Percentiles rank a stretch among this genome's conserved stretches.
Conservation (phyloP, 2,329 filamentous ascomycete genomes). For the Zymoseptoria pseudotritici region DNA sequence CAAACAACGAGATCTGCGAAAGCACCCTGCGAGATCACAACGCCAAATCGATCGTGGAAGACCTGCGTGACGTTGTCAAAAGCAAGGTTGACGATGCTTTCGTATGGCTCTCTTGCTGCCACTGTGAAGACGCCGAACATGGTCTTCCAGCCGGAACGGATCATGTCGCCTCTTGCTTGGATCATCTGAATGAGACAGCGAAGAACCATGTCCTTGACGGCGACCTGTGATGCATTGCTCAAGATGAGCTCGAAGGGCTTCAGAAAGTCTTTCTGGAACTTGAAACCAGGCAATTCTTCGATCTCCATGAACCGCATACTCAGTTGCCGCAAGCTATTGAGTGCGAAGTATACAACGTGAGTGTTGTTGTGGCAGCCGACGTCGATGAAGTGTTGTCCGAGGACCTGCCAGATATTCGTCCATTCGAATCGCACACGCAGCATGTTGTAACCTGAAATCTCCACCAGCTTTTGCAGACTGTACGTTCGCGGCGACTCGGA, state of each 20-base stretch:
- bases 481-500: constrained; percentile 95
- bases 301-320: constrained; percentile 99
- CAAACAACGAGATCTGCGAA: constrained; percentile 96
- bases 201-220: constrained; percentile 95
- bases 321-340: constrained; percentile 89
- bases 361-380: constrained; percentile 96
- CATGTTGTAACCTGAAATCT: constrained; percentile 99
- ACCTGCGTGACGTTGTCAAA: constrained; percentile 96
- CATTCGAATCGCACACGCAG: constrained; percentile 95
- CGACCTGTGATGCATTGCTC: constrained; percentile 80
- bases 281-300: constrained; percentile 94
- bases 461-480: constrained; percentile 94
- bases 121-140: constrained; percentile 99
- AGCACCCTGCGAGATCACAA: constrained; percentile 91
- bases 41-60: constrained; percentile 89
- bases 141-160: constrained; percentile 94
- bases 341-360: constrained; percentile 91
- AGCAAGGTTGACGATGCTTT: constrained; percentile 91
- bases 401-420: constrained; percentile 93
- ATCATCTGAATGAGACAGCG: constrained; percentile 99
- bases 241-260: constrained; percentile 98
- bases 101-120: constrained; percentile 84
- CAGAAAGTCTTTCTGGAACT: constrained; percentile 98
- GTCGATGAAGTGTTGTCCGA: constrained; percentile 98
- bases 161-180: constrained; percentile 90